Base-by-base conservation (phyloP, 2,329 filamentous ascomycete species). In the Alternaria gansuensis region DNA sequence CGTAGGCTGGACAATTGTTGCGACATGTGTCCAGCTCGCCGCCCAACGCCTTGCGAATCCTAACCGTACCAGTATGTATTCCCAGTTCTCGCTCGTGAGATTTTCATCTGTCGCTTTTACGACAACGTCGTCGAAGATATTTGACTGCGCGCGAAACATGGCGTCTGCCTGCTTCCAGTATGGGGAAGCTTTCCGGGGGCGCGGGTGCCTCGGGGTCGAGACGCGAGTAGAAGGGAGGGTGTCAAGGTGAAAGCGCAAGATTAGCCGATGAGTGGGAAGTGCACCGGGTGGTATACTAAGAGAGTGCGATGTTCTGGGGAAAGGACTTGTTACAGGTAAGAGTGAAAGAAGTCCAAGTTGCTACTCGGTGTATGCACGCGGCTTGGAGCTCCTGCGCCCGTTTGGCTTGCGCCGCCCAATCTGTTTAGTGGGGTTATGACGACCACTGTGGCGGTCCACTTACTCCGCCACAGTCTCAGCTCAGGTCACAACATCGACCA, bases 21-120 rank as follows among this genome's bases (percentile, higher is more conserved):
- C 44, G 44, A 48, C 44, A 48, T 48, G 29, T 48, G 44, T 23
- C 44, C 50, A 17, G 23, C 26, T 48, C 21, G 51, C 41, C 43
- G 37, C 33, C 29, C 31, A 44, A 37, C 17, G 37, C 31, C 41
- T 40, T 24, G 49, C 37, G 37, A 39, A 44, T 45, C 23, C 23
- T 52, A 39, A n/a, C 8, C 69, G 3, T 81, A 85, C 84, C 70
- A 89, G 80, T 67, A 89, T 89, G 67, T 83, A 88, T 75, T 90
- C 88, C 88, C 88, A 91, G 76, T 90, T 90, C 79, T 86, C 84
- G 60, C 80, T 96, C 87, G 93, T 98, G 71, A 98, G 86, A 80
- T 97, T 99, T 85, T 99, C 95, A 80, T 99, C 95, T 56, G 95
- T 99, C 75, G 95, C 93, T 81, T 90, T 90, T 73, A 87, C 88